Base-by-base conservation (phyloP, 2,329 filamentous ascomycete genomes). In the Fusarium musae region DNA sequence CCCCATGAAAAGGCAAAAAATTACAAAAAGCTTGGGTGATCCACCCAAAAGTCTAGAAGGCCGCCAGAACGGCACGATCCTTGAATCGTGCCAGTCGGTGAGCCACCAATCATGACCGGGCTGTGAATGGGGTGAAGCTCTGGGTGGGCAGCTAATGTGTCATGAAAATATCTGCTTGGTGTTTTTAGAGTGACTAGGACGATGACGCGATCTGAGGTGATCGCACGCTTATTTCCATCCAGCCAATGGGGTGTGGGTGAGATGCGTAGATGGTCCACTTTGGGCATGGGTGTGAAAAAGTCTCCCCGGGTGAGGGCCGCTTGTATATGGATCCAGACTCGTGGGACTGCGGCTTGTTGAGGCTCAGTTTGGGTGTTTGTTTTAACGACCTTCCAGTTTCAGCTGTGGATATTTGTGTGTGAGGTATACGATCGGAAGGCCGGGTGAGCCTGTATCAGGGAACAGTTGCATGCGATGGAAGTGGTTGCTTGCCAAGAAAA, bases 171-270 rank as follows among this genome's bases (percentile, higher is more conserved):
- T 72, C 36, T 50, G 40, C 47, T 32, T 56, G 54, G 66, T 59
- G 50, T 44, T 57, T 70, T 70, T 42, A 53, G 49, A 70, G 34
- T 42, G 75, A 78, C 77, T 50, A 49, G 77, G 75, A 58, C 77
- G 77, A 78, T 78, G 77, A 70, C 77, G 77, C 77, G 75, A 78
- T 78, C 77, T 78, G 73, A 77, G 70, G 77, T 75, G 73, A 78
- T 78, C 66, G 71, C 56, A 53, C 65, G 56, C 56, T 57, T 70
- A 58, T 68, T 66, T 61, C 13, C 12, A 21, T 12, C 4, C 11
- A 6, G 5, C 76, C 75, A 78, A 78, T 78, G 15, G 37, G 4
- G 9, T 21, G 15, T 10, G 9, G 26, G 36, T 17, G 8, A 30
- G 46, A 59, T 15, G 30, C 30, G 44, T 28, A 60, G n/a, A 49